A percentile compares a stretch with the other conserved stretches of the same genome.
phyloP scores from a whole-genome alignment of 176 grass and related monocot species.

The Eleusine coracana region DNA sequence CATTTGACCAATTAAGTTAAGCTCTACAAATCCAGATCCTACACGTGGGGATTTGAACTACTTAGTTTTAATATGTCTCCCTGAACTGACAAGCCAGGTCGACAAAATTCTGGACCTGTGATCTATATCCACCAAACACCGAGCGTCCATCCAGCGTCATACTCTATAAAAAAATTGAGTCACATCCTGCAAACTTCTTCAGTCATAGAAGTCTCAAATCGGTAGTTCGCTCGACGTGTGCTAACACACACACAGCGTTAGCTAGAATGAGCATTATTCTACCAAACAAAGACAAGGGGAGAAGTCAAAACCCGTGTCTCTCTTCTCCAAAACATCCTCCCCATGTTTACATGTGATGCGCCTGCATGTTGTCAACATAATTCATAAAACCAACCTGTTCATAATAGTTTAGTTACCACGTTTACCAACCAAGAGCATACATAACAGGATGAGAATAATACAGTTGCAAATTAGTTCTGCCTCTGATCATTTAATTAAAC shows the following conservation, averaged over 20 bases:
- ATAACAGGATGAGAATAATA: background rate
- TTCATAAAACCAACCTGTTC: slow-evolving; percentile 19
- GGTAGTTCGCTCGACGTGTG: slow-evolving; percentile 28
- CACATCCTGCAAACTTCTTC: slow-evolving; percentile 14
- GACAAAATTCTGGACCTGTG: background rate
- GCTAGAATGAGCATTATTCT: background rate
- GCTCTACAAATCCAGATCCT: background rate
- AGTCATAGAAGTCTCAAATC: slow-evolving; percentile 7
- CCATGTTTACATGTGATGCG: slow-evolving; percentile 6
- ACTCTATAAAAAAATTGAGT: background rate
- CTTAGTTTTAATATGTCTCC: background rate
- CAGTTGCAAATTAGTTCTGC: background rate
- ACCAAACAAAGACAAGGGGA: background rate
- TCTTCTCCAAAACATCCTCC: background rate
- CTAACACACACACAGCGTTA: background rate
- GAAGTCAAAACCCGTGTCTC: background rate
- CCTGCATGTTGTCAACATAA: slow-evolving; percentile 1
- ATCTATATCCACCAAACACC: background rate
- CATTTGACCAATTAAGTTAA: background rate
- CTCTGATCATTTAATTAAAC: no score
- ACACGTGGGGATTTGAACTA: background rate
- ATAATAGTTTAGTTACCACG: background rate
- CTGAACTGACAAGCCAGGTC: background rate
- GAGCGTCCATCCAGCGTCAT: background rate
- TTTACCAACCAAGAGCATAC: background rate